These are phyloP conservation scores for Starmerella vitae DNA, from an alignment of 805 yeast species.

Conservation along the genomic window DNA sequence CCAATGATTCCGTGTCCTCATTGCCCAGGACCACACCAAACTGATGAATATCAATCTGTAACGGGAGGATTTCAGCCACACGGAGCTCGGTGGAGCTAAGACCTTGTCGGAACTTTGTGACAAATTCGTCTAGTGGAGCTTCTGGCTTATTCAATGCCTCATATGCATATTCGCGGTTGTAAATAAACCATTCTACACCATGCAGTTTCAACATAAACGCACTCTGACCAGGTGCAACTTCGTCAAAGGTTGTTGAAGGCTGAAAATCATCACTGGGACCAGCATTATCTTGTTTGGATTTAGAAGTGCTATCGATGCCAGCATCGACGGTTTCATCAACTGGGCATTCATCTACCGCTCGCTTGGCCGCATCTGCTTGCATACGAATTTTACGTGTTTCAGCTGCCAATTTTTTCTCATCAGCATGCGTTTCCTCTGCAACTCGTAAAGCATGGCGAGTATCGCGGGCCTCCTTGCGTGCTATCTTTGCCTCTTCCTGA, in stretches of 20 bases:
- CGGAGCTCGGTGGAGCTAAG: conserved; percentile 14
- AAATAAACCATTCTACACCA: conserved; percentile 73
- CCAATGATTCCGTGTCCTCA: conserved; percentile 55
- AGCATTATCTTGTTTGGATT: background rate
- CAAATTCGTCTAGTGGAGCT: conserved; percentile 9
- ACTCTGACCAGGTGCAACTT: background rate
- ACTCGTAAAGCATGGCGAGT: background rate
- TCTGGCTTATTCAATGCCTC: conserved; percentile 28
- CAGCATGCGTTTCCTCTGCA: background rate
- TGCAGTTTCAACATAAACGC: conserved; percentile 38
- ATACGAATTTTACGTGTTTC: too few species aligned
- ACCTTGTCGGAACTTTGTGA: conserved; percentile 8
- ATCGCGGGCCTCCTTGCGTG: background rate
- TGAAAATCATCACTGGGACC: background rate
- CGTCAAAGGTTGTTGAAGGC: background rate
- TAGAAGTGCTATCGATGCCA: background rate
- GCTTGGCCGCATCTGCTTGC: too few species aligned
- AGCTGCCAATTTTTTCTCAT: background rate
- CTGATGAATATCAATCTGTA: conserved; percentile 43
- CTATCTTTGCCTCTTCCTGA: background rate
- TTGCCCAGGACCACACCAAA: conserved; percentile 77
- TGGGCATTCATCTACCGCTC: background rate
- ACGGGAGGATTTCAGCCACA: conserved; percentile 37
- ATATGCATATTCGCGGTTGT: conserved; percentile 68
- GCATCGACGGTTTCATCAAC: background rate